Percentiles rank a stretch among this genome's conserved stretches.
phyloP scores from a whole-genome alignment of 305 asterid species.

The Solanum hybrid region DNA sequence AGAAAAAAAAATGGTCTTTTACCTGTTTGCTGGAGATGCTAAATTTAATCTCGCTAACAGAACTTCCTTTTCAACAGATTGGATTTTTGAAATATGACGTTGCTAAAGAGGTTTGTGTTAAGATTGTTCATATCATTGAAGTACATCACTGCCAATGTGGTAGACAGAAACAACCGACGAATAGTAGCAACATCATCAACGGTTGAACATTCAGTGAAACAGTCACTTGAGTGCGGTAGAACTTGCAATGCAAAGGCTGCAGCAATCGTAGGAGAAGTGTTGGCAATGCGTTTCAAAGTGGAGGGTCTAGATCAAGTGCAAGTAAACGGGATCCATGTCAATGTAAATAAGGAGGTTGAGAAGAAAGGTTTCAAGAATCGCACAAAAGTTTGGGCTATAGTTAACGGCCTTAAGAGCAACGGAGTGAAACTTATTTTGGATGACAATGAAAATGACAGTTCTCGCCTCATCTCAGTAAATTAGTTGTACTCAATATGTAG shows the following conservation, averaged over 20 bases:
- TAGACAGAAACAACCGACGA: slow-evolving; percentile 61
- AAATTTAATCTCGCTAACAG: background rate
- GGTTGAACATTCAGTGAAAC: slow-evolving; percentile 65
- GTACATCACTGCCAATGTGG: slow-evolving; percentile 76
- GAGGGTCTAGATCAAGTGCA: slow-evolving; percentile 82
- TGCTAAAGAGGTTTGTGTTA: slow-evolving; percentile 61
- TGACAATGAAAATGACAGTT: slow-evolving; percentile 22
- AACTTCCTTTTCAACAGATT: background rate
- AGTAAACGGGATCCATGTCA: slow-evolving; percentile 62
- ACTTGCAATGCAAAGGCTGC: slow-evolving; percentile 90
- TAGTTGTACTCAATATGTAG: background rate
- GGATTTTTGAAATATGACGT: slow-evolving; percentile 29
- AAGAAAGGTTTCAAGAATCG: slow-evolving; percentile 65
- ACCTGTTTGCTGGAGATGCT: background rate
- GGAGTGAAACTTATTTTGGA: slow-evolving; percentile 60
- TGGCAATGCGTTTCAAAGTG: slow-evolving; percentile 76
- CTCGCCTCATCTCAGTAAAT: background rate
- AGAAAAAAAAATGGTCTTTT: background rate
- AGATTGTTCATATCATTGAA: slow-evolving; percentile 69
- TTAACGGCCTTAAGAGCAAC: slow-evolving; percentile 51
- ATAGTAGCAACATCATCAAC: slow-evolving; percentile 76
- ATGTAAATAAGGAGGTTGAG: slow-evolving; percentile 65
- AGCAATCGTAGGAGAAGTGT: slow-evolving; percentile 74
- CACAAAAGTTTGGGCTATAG: slow-evolving; percentile 70
- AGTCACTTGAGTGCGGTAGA: slow-evolving; percentile 62